Evolutionary conservation across 768 basidiomycete species (phyloP), one percentile per base, ranked within the genome.

Genomic region (Austroboletus eburneus): DNA sequence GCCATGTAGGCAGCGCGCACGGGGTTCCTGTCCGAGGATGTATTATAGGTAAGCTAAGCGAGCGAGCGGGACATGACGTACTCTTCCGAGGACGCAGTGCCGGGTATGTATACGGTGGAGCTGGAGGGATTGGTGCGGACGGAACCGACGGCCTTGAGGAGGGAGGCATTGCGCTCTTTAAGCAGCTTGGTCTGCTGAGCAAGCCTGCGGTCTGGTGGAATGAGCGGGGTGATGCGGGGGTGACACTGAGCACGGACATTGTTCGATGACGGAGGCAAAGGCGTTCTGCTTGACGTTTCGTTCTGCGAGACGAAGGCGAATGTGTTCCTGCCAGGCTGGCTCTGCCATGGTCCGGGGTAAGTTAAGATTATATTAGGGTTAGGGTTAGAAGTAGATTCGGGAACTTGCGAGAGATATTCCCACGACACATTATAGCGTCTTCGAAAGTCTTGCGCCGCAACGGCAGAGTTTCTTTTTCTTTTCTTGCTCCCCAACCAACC

Each of bases 171-270:
- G 45, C 95, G 80, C 61, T 95, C 89, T 64, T 91, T 95, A 61
- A 97, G 75, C 14, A 93, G 76, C 59, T 90, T 85, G 18, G 94
- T 89, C 67, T 93, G 91, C 61, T 91, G 88, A 4, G 93, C 92
- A 54, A 97, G 77, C 61, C 91, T 82, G 51, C 89, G 83, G 73
- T 94, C 94, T 97, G 69, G 46, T 51, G 39, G 44, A 39, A 32
- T 56, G 45, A 58, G 54, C 23, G 48, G 29, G 51, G 51, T 17
- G n/a, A 44, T 48, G 40, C 25, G 17, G 13, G 17, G 3, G 14
- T n/a, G 9, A 36, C 32, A 16, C 10, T 0, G 16, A 18, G 17
- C 41, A 72, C 85, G 43, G 68, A 96, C 94, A 95, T 72, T 95
- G 91, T 62, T 94, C 89, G 52, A 97, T 93, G 51, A 97, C 76